A percentile compares a stretch with the other conserved stretches of the same genome.
These are phyloP conservation scores for Colletotrichum nymphaeae DNA, from an alignment of 2,329 filamentous ascomycete species.

Conservation along the genomic window DNA sequence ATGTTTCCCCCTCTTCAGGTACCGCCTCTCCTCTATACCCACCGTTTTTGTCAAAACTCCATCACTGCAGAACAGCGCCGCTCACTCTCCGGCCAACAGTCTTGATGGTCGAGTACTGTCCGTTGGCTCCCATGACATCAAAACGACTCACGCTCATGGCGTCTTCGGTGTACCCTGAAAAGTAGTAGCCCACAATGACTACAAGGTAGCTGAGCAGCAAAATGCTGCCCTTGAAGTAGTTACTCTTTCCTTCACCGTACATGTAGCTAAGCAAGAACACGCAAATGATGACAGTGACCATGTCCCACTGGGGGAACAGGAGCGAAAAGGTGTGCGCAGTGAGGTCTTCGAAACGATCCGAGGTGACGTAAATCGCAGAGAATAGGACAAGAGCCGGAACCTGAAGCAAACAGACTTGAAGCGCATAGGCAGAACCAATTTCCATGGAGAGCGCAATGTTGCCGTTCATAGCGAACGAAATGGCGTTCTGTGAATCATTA, in stretches of 20 bases:
- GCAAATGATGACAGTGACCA: slow-evolving; percentile 95
- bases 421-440: slow-evolving; percentile 95
- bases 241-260: slow-evolving; percentile 98
- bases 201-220: slow-evolving; percentile 93
- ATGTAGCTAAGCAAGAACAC: slow-evolving; percentile 98
- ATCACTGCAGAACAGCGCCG: slow-evolving; percentile 47
- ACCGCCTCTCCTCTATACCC: neutral
- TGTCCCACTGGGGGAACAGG: slow-evolving; percentile 98
- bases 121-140: slow-evolving; percentile 63
- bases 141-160: slow-evolving; percentile 60
- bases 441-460: slow-evolving; percentile 99
- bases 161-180: slow-evolving; percentile 70
- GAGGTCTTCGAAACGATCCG: slow-evolving; percentile 52
- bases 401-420: slow-evolving; percentile 95
- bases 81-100: slow-evolving; percentile 61
- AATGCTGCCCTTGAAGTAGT: slow-evolving; percentile 99
- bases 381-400: slow-evolving; percentile 94
- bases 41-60: neutral
- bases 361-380: slow-evolving; percentile 75
- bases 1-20: slow-evolving; percentile 10
- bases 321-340: slow-evolving; percentile 79
- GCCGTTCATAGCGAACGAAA: slow-evolving; percentile 99
- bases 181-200: slow-evolving; percentile 91
- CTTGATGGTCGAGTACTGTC: slow-evolving; percentile 63
- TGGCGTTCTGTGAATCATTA: slow-evolving; percentile 78